A percentile compares a stretch with the other conserved stretches of the same genome.
phyloP scores from a whole-genome alignment of 2,329 filamentous ascomycete species.

The Monilinia aucupariae region DNA sequence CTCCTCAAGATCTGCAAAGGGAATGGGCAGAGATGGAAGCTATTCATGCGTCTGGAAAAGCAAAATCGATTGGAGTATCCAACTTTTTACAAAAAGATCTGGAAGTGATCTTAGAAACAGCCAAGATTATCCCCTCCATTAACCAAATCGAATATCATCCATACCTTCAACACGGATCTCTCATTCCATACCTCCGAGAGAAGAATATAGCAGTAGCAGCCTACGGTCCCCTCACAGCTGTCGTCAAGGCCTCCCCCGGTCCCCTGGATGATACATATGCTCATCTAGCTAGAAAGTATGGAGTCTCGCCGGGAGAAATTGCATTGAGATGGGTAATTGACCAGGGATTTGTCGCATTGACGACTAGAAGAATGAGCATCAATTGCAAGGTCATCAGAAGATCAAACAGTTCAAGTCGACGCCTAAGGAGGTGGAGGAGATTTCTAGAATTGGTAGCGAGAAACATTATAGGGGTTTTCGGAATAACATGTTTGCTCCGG shows the following conservation, averaged over 20 bases:
- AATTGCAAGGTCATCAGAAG: conserved; percentile 51
- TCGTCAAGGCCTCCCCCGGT: conserved; percentile 45
- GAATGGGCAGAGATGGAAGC: conserved; percentile 58
- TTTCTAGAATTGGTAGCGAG: conserved; percentile 50
- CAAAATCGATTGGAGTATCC: conserved; percentile 68
- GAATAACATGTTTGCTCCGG: conserved; percentile 45
- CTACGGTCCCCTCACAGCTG: conserved; percentile 51
- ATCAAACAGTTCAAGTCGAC: conserved; percentile 54
- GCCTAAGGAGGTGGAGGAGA: conserved; percentile 51
- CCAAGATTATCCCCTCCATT: conserved; percentile 58
- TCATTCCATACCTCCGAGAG: conserved; percentile 52
- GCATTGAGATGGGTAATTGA: conserved; percentile 57
- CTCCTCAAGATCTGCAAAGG: conserved; percentile 48
- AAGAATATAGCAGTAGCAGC: conserved; percentile 52
- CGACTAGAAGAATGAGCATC: conserved; percentile 54
- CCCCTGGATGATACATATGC: conserved; percentile 49
- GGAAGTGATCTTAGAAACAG: conserved; percentile 51
- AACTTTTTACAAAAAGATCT: conserved; percentile 61
- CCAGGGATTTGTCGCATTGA: conserved; percentile 53
- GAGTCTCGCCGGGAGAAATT: conserved; percentile 50
- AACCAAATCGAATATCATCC: conserved; percentile 83
- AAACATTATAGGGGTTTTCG: conserved; percentile 60
- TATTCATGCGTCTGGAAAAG: conserved; percentile 61
- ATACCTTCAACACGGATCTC: conserved; percentile 60
- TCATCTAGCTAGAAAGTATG: conserved; percentile 52